Evolutionary conservation across 371 early-diverging fungal genomes (phyloP).

Genomic region (Mortierella sp.): DNA sequence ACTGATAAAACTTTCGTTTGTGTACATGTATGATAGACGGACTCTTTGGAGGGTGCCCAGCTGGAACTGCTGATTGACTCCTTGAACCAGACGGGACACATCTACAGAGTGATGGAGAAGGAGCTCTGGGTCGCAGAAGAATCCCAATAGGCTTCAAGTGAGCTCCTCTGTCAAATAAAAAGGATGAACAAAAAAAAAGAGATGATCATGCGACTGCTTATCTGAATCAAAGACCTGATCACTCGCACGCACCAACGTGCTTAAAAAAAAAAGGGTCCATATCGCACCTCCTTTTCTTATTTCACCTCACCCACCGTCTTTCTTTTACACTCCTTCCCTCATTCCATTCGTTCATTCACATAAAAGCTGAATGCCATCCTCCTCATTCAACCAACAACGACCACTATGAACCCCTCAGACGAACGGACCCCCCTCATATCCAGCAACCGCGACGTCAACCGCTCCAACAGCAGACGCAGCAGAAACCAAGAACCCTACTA

Average conservation of each 20-base stretch:
- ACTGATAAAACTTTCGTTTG: neutral
- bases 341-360: conserved; percentile 4
- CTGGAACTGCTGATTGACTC: conserved; percentile 56
- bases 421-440: conserved; percentile 43
- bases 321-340: neutral
- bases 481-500: conserved; percentile 19
- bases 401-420: conserved; percentile 18
- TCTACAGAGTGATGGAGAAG: conserved; percentile 47
- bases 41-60: conserved; percentile 46
- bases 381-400: neutral
- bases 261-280: conserved; percentile 1
- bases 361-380: neutral
- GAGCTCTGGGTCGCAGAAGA: conserved; percentile 51
- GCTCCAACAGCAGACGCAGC: conserved; percentile 4
- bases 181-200: conserved; percentile 9
- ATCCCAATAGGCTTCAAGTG: neutral
- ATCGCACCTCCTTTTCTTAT: neutral
- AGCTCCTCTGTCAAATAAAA: neutral
- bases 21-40: conserved; percentile 27
- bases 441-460: conserved; percentile 29
- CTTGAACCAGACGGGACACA: conserved; percentile 55
- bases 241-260: conserved; percentile 5
- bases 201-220: neutral
- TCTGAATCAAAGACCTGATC: neutral
- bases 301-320: neutral